A percentile compares a stretch with the other conserved stretches of the same genome.
phyloP scores from a whole-genome alignment of 129 eudicot species.

The Glebionis coronaria region DNA sequence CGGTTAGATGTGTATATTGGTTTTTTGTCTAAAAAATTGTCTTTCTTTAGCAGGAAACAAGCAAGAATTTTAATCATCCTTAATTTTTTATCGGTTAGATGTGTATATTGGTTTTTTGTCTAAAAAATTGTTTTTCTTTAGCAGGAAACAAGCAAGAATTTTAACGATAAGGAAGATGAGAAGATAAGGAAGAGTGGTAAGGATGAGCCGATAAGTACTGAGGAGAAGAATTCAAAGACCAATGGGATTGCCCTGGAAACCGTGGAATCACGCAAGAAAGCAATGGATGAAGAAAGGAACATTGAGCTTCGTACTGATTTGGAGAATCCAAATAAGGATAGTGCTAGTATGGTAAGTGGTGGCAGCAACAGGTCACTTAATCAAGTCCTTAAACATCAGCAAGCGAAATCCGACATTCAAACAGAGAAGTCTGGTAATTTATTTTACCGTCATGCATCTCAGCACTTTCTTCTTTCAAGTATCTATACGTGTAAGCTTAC shows the following conservation, averaged over 20 bases:
- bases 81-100: not conserved
- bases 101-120: not conserved
- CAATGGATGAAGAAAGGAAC: slow-evolving; percentile 30
- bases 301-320: slow-evolving; percentile 38
- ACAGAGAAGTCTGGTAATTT: slow-evolving; percentile 56
- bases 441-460: not conserved
- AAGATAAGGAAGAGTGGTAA: slow-evolving; percentile 30
- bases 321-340: slow-evolving; percentile 55
- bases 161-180: slow-evolving; percentile 28
- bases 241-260: slow-evolving; percentile 21
- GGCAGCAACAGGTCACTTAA: slow-evolving; percentile 38
- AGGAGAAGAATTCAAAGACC: slow-evolving; percentile 33
- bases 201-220: slow-evolving; percentile 25
- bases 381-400: slow-evolving; percentile 48
- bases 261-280: slow-evolving; percentile 40
- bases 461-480: slow-evolving; percentile 14
- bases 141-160: slow-evolving; percentile 36
- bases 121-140: not conserved
- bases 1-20: not conserved
- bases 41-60: too few species aligned
- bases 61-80: not conserved
- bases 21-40: not conserved
- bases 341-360: slow-evolving; percentile 15
- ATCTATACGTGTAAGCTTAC: not conserved
- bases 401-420: slow-evolving; percentile 44